Evolutionary conservation across 2,329 filamentous ascomycete species (phyloP).

Genomic region (Domatiomyces catenatus): DNA sequence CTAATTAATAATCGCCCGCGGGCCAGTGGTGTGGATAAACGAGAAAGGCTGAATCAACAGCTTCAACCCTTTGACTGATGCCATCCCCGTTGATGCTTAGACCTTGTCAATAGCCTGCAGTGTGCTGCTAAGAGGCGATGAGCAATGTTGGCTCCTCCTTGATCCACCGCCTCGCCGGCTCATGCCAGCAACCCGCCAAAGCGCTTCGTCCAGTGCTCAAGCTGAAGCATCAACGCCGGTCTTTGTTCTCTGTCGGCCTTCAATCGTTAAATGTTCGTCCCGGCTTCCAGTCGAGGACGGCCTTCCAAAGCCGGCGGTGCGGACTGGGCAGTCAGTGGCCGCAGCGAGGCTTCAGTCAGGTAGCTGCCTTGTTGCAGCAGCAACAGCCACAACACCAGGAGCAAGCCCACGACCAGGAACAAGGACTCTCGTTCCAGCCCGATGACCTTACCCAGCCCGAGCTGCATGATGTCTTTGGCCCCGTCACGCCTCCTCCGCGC

Average conservation of each 20-base stretch:
- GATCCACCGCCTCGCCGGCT: neutral
- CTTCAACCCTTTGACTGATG: neutral
- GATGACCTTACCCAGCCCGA: constrained; percentile 7
- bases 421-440: constrained; percentile 13
- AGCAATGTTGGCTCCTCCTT: neutral
- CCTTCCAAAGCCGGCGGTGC: too few relatives aligned
- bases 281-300: neutral
- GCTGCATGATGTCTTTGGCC: constrained; percentile 10
- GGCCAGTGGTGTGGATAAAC: neutral
- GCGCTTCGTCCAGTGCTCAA: neutral
- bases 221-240: neutral
- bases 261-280: neutral
- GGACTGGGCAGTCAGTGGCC: neutral
- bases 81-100: neutral
- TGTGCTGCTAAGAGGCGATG: neutral
- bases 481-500: constrained; percentile 3
- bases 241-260: neutral
- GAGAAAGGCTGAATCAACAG: neutral
- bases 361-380: neutral
- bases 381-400: neutral
- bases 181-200: neutral
- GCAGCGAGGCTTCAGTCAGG: neutral
- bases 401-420: constrained; percentile 3
- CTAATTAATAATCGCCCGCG: neutral
- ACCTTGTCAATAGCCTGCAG: neutral